Conservation (phyloP, 2,329 filamentous ascomycete genomes). For the Fusarium sp. region DNA sequence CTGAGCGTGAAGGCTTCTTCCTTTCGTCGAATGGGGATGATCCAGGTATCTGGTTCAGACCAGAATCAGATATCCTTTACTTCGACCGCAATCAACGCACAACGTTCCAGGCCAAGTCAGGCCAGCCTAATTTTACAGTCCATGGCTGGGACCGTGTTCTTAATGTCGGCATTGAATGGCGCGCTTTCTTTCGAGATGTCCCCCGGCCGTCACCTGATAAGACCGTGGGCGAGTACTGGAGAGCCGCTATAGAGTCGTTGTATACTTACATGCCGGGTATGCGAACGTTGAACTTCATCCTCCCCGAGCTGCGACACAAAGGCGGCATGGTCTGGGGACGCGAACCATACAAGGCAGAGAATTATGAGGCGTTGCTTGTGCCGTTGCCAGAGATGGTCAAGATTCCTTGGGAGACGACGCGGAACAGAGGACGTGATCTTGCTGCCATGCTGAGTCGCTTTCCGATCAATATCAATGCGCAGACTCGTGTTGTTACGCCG, state of each 20-base stretch:
- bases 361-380: conserved; percentile 35
- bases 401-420: conserved; percentile 46
- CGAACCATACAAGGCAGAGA: conserved; percentile 45
- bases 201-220: conserved; percentile 41
- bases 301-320: conserved; percentile 45
- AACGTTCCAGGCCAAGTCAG: conserved; percentile 29
- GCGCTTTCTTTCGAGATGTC: conserved; percentile 48
- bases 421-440: conserved; percentile 16
- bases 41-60: conserved; percentile 48
- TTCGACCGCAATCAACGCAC: conserved; percentile 48
- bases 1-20: conserved; percentile 47
- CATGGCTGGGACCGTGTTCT: conserved; percentile 45
- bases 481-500: conserved; percentile 4
- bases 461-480: neutral
- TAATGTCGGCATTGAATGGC: conserved; percentile 51
- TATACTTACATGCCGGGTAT: conserved; percentile 46
- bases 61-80: conserved; percentile 49
- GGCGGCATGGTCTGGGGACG: conserved; percentile 48
- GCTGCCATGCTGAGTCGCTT: conserved; percentile 16
- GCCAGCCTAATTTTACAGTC: conserved; percentile 25
- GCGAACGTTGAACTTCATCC: conserved; percentile 47
- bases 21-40: conserved; percentile 26
- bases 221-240: conserved; percentile 43
- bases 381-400: conserved; percentile 37
- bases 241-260: conserved; percentile 33